Percentiles rank a stretch among this genome's conserved stretches.
phyloP scores from a whole-genome alignment of 1,139 yeast genomes.

The Zygoascus hellenicus region DNA sequence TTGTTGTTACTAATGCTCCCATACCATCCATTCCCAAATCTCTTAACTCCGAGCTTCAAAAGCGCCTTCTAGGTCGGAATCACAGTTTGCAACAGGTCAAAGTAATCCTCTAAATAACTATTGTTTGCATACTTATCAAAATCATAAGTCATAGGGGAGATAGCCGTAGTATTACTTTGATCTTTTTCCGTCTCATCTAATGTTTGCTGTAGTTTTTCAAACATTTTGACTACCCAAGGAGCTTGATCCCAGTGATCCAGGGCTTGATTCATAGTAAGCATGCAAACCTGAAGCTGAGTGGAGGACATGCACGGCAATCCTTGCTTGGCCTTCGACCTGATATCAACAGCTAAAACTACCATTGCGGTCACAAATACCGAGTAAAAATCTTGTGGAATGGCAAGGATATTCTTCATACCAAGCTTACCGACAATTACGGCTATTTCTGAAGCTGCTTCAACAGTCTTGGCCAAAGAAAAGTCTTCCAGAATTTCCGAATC shows the following conservation, averaged over 20 bases:
- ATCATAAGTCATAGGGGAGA: background rate
- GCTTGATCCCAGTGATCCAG: constrained; percentile 38
- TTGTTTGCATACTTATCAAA: constrained; percentile 1
- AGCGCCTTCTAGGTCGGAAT: background rate
- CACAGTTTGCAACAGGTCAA: constrained; percentile 1
- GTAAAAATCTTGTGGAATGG: constrained; percentile 18
- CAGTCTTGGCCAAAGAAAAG: constrained; percentile 14
- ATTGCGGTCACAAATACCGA: constrained; percentile 16
- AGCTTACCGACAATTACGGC: constrained; percentile 16
- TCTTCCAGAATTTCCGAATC: constrained; percentile 12
- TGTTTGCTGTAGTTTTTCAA: constrained; percentile 6
- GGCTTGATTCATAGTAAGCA: constrained; percentile 16
- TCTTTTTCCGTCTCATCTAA: background rate
- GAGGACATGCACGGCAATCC: constrained; percentile 4
- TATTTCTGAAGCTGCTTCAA: constrained; percentile 18
- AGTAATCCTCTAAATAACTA: constrained; percentile 1
- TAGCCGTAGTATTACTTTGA: background rate
- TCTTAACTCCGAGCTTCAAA: too few relatives aligned
- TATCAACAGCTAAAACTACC: constrained; percentile 16
- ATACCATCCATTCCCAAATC: too few relatives aligned
- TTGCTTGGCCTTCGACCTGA: constrained; percentile 6
- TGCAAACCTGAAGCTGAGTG: constrained; percentile 17
- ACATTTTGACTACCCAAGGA: constrained; percentile 13
- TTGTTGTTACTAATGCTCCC: too few relatives aligned
- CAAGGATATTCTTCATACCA: constrained; percentile 10